These are phyloP conservation scores for Pontederia paniculata DNA, from an alignment of 176 grass and related monocot species.

Conservation along the genomic window DNA sequence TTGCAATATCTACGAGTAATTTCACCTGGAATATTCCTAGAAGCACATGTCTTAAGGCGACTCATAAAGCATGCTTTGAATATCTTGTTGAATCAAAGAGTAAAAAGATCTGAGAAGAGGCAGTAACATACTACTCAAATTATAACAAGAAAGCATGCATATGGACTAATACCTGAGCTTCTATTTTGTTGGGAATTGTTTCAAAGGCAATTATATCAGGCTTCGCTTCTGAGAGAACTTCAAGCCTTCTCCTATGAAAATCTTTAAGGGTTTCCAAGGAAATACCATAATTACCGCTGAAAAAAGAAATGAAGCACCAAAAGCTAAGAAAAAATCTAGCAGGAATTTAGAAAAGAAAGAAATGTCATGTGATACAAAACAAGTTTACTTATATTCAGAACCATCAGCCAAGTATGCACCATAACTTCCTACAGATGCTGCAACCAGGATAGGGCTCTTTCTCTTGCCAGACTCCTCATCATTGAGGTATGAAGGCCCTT, in stretches of 20 bases:
- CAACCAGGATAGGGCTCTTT: constrained; percentile 27
- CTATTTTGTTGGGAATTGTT: constrained; percentile 50
- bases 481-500: neutral
- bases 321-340: constrained; percentile 7
- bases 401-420: constrained; percentile 50
- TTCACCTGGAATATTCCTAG: too few relatives aligned
- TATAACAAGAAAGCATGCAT: neutral
- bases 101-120: neutral
- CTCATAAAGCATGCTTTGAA: neutral
- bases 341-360: neutral
- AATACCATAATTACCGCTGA: constrained; percentile 42
- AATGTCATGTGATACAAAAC: neutral
- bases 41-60: neutral
- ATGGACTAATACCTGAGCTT: constrained; percentile 27
- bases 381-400: constrained; percentile 36
- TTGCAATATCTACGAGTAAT: too few relatives aligned
- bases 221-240: constrained; percentile 41
- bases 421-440: constrained; percentile 42
- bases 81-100: neutral
- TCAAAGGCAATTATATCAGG: constrained; percentile 46
- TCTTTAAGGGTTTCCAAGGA: constrained; percentile 38
- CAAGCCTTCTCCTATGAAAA: constrained; percentile 44
- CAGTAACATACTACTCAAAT: constrained; percentile 1
- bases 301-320: constrained; percentile 4
- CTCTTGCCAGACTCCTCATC: neutral